Evolutionary conservation across 2,329 filamentous ascomycete species (phyloP), one percentile per base, ranked within the genome.

Genomic region (Claviceps paspali): DNA sequence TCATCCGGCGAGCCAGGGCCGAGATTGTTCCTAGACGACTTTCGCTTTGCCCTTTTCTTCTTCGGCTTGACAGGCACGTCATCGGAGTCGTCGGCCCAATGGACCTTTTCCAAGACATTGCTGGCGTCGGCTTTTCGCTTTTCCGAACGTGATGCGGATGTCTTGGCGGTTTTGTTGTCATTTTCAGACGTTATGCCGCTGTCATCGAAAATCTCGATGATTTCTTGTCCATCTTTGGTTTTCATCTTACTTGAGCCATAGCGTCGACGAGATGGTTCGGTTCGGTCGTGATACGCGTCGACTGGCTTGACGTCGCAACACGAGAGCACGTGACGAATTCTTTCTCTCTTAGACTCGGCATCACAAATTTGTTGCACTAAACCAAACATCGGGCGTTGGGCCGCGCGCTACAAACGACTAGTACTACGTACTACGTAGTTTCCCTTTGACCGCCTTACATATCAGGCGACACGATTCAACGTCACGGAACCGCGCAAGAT

Each of bases 21-120:
- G 6, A 10, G 54, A 44, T 0, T 42, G 14, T 7, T 8, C 2
- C 41, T 38, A 2, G 46, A 51, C 10, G 52, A 51, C 29, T 57
- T 56, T 10, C 52, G 46, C 34, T 49, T 52, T 4, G 44, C 46
- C 39, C 45, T 48, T 12, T 45, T 44, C 27, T 49, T 63, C 41
- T 69, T 69, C 63, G 69, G 38, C 50, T 59, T 49, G 59, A 71
- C 60, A 44, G 83, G 83, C 6, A 67, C 65, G 17, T 66, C 64
- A 19, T 72, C 68, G 1, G 73, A 73, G 26, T 79, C 73, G 39
- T 76, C 73, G 3, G 67, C 70, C 66, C 65, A 72, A n/a, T 59
- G 50, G 1, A 67, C 58, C 45, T 65, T 68, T 39, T 65, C 62
- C 12, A 56, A 54, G 22, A 60, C 47, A 6, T 57, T 51, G 8